A percentile compares a stretch with the other conserved stretches of the same genome.
These are phyloP conservation scores for Raffaelea ambrosiae DNA, from an alignment of 2,329 filamentous ascomycete genomes.

Conservation along the genomic window DNA sequence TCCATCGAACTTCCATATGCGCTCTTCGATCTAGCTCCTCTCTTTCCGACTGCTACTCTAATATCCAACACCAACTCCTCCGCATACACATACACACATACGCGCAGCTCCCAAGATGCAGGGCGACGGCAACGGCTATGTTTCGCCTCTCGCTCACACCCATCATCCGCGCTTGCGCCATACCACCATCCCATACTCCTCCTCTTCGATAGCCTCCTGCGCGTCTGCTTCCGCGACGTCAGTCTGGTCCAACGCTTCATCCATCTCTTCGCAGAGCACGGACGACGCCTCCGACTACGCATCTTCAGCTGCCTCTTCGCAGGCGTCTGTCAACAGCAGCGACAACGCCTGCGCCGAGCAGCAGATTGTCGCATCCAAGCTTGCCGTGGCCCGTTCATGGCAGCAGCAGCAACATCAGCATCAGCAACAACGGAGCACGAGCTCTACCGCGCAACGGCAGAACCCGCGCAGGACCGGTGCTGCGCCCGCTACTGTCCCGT, in stretches of 20 bases:
- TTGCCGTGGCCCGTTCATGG: constrained; percentile 7
- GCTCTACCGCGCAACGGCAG: constrained; percentile 48
- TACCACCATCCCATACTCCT: constrained; percentile 49
- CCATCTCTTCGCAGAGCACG: constrained; percentile 3
- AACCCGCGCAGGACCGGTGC: constrained; percentile 50
- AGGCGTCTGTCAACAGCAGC: constrained; percentile 10
- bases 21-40: not conserved
- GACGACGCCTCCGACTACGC: constrained; percentile 11
- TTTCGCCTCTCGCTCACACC: constrained; percentile 41
- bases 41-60: constrained; percentile 3
- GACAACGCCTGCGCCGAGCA: constrained; percentile 5
- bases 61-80: not conserved
- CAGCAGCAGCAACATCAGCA: constrained; percentile 6
- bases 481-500: constrained; percentile 57
- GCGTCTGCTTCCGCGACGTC: constrained; percentile 70
- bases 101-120: constrained; percentile 44
- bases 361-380: constrained; percentile 5
- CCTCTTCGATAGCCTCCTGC: constrained; percentile 59
- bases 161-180: constrained; percentile 28
- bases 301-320: constrained; percentile 15
- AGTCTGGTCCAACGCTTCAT: constrained; percentile 60
- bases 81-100: constrained; percentile 2
- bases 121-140: constrained; percentile 41
- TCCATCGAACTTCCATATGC: constrained; percentile 9
- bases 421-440: not conserved